phyloP scores from a whole-genome alignment of 768 basidiomycete species.

The Suillus plorans region DNA sequence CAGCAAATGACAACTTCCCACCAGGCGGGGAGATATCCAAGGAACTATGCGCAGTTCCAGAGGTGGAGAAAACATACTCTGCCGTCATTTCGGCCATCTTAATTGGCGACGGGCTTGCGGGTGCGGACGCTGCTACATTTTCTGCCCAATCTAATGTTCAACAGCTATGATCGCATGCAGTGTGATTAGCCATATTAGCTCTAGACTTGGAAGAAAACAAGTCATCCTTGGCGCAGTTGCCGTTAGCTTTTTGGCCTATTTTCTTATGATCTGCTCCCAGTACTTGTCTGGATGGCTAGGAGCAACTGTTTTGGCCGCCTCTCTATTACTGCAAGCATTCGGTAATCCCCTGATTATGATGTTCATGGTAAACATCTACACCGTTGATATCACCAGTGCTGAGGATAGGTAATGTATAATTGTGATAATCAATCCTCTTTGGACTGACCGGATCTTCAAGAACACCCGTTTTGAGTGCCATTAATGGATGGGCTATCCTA shows the following conservation, averaged over 20 bases:
- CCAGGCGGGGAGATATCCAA: conserved; percentile 10
- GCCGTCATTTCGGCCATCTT: conserved; percentile 17
- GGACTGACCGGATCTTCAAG: conserved; percentile 17
- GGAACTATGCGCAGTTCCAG: conserved; percentile 20
- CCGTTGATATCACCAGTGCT: conserved; percentile 25
- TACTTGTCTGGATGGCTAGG: conserved; percentile 14
- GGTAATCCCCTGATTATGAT: conserved; percentile 5
- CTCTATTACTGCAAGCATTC: conserved; percentile 18
- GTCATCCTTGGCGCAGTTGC: conserved; percentile 15
- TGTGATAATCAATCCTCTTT: not conserved
- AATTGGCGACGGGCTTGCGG: conserved; percentile 16
- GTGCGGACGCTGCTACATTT: conserved; percentile 15
- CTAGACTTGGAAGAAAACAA: conserved; percentile 27
- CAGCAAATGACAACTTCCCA: conserved; percentile 13
- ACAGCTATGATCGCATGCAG: conserved; percentile 27
- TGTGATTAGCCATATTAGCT: conserved; percentile 21
- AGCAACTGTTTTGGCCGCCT: conserved; percentile 18
- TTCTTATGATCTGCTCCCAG: conserved; percentile 19
- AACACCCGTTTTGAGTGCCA: conserved; percentile 24
- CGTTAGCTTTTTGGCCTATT: conserved; percentile 10
- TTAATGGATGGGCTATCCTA: conserved; percentile 29
- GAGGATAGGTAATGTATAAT: conserved; percentile 22
- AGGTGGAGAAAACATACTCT: conserved; percentile 23
- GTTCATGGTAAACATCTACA: conserved; percentile 28
- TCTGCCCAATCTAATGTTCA: not conserved